Evolutionary conservation across 768 basidiomycete species (phyloP), one percentile per base, ranked within the genome.

Genomic region (Hypholoma fasciculare): DNA sequence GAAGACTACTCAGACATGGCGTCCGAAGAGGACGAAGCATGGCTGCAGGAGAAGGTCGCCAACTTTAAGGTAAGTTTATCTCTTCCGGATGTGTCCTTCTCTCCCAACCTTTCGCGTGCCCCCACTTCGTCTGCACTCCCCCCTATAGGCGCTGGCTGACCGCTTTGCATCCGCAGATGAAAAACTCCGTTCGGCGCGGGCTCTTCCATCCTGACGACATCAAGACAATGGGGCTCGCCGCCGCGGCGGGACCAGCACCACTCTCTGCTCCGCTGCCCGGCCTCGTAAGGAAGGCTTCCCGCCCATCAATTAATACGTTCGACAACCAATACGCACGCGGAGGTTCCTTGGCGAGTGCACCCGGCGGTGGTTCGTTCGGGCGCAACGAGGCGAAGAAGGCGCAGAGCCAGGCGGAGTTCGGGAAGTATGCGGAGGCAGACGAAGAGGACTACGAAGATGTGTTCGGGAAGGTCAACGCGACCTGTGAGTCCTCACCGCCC

Each of bases 391-490:
- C 87, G 2, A 76, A 77, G 59, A 75, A 82, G 58, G 61, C 81
- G 37, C 71, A 78, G 51, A 83, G 78, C 59, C 80, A 85, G 57
- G 77, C 77, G 56, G 91, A 89, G 69, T 88, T 96, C 61, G 83
- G 82, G 19, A 94, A 94, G 69, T 97, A 96, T 71, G 78, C 91
- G 6, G 94, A 96, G 72, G 86, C 85, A 8, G 83, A 82, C 49
- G 92, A 97, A 26, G 91, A 98, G 66, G 94, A 98, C 68, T 98
- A 97, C 66, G 94, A 96, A 48, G 96, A 97, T 70, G 87, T 98
- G 9, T 96, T 98, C 71, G 94, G 85, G 58, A 92, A 91, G 71
- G 80, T 78, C 17, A 89, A 82, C 60, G 83, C 84, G 23, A 78
- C 81, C 11, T 76, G 91, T 90, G 60, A 71, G 89, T 76, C 38